Percentiles rank a stretch among this genome's conserved stretches.
Conservation (phyloP, 2,329 filamentous ascomycete genomes). For the Saccharata proteae region DNA sequence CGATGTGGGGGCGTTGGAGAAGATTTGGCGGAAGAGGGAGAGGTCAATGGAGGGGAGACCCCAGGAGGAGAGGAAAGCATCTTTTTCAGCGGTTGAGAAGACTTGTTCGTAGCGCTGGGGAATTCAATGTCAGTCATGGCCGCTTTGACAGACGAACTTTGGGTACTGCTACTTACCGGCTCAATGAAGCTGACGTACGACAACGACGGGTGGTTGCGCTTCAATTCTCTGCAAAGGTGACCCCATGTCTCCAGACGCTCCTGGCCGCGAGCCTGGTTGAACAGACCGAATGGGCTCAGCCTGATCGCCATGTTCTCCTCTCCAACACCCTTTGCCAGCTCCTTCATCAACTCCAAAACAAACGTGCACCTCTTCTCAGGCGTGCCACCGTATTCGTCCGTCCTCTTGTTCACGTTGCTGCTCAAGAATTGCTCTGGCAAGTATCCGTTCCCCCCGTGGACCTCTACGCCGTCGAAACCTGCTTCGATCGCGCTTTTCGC, state of each 20-base stretch:
- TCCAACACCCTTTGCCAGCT: constrained; percentile 21
- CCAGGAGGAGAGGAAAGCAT: constrained; percentile 37
- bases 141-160: neutral
- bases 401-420: constrained; percentile 37
- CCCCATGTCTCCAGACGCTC: constrained; percentile 43
- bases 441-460: constrained; percentile 40
- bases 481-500: constrained; percentile 40
- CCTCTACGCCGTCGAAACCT: constrained; percentile 44
- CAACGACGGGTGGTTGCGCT: constrained; percentile 30
- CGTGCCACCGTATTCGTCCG: constrained; percentile 39
- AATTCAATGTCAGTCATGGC: too few species aligned
- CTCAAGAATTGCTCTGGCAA: constrained; percentile 42
- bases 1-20: constrained; percentile 21
- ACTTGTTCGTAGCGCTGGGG: constrained; percentile 39
- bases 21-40: constrained; percentile 38
- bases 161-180: constrained; percentile 21
- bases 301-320: constrained; percentile 21
- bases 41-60: constrained; percentile 34
- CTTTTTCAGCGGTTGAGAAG: constrained; percentile 36
- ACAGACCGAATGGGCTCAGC: constrained; percentile 31
- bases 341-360: constrained; percentile 39
- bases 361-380: constrained; percentile 44
- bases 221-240: constrained; percentile 37
- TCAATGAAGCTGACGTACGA: constrained; percentile 46
- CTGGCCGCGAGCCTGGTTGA: constrained; percentile 39